Base-by-base conservation (phyloP, 495 filamentous ascomycete genomes). In the Melanomma pulvis-pyrius region DNA sequence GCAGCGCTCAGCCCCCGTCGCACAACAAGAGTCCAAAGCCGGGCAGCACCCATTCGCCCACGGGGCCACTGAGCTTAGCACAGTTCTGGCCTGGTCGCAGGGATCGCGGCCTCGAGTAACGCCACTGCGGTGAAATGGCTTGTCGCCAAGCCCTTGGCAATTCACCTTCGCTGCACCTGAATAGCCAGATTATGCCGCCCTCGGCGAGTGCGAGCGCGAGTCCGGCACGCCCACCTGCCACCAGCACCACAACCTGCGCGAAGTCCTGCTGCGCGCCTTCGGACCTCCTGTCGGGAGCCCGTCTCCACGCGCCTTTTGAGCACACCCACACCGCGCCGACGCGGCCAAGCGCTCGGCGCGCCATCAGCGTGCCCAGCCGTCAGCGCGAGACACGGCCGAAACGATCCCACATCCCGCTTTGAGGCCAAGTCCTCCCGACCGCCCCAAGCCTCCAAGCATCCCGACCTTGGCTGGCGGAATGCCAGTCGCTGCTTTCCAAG, bases 381-480 rank as follows among this genome's bases (percentile, higher is more conserved):
- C 51, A 64, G 51, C 41, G 7, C 55, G 58, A 61, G 50, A 61
- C 57, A 49, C 41, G 32, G 21, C 51, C 48, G 53, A 64, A 57
- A 57, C 39, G 17, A n/a, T 44, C 8, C 39, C 39, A 44, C 61
- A 56, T 59, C 54, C 62, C 61, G 52, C 52, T 60, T 60, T 41
- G 17, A 34, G 59, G 46, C 48, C 46, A 53, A 51, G 47, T 44
- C 54, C 55, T 28, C 56, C 60, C 52, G 63, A 55, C 25, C 30
- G 50, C 46, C 39, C 30, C 19, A 25, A 22, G 59, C 54, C 28
- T 12, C 26, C 36, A 53, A 53, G 59, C 41, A 21, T 50, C 62
- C 59, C 59, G 62, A 53, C 62, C 53, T 17, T 44, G 12, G 36
- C 49, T 46, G 55, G 63, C 63, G 63, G 56, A 67, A 59, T 55